These are phyloP conservation scores for Microdochium trichocladiopsis DNA, from an alignment of 2,329 filamentous ascomycete genomes.

Conservation along the genomic window DNA sequence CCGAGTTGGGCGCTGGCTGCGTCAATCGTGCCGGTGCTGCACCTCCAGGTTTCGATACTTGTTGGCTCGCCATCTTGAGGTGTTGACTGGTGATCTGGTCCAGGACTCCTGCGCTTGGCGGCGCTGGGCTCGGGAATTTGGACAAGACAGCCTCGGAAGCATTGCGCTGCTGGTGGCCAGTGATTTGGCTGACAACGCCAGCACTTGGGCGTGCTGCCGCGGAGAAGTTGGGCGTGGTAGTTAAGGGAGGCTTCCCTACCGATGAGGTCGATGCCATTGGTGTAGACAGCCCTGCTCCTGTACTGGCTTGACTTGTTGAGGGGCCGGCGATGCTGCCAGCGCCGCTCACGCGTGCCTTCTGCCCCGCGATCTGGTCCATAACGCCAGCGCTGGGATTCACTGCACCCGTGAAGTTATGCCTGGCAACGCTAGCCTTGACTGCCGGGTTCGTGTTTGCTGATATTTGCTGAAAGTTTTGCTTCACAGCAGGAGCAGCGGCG, in stretches of 20 bases:
- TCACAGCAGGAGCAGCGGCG: background rate
- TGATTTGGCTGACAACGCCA: constrained; percentile 17
- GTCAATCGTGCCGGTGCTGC: background rate
- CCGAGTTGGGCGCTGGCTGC: background rate
- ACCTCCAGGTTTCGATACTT: background rate
- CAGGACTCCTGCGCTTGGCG: constrained; percentile 18
- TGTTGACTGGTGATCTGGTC: constrained; percentile 12
- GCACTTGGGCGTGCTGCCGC: constrained; percentile 20
- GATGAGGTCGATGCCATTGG: background rate
- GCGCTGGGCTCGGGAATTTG: constrained; percentile 17
- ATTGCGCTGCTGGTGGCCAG: constrained; percentile 1
- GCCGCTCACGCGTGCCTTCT: background rate
- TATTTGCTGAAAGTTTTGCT: background rate
- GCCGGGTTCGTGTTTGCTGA: background rate
- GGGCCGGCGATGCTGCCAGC: background rate
- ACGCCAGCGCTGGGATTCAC: background rate
- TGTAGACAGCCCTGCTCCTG: constrained; percentile 1
- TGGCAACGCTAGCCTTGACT: background rate
- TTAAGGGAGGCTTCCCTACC: background rate
- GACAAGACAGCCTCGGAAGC: background rate
- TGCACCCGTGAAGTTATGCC: background rate
- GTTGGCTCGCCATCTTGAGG: background rate
- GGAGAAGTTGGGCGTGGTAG: constrained; percentile 9
- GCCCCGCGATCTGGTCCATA: background rate
- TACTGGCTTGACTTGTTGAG: background rate